These are phyloP conservation scores for Neoascochyta sp. DNA, from an alignment of 2,329 filamentous ascomycete genomes.

Conservation along the genomic window DNA sequence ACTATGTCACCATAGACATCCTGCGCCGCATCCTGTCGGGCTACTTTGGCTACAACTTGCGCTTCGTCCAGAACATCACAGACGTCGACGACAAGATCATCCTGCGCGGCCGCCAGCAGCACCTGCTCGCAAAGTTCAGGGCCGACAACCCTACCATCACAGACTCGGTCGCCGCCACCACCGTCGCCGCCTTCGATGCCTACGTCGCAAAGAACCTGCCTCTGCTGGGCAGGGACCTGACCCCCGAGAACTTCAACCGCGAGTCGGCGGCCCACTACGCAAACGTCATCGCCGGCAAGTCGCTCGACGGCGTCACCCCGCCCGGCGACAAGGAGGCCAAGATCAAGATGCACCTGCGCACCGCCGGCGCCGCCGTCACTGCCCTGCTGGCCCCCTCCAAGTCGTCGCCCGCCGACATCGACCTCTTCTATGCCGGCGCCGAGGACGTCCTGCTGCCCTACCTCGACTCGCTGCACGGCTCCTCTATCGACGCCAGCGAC, in stretches of 20 bases:
- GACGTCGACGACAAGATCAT: slow-evolving; percentile 59
- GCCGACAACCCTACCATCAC: slow-evolving; percentile 44
- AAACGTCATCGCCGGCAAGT: slow-evolving; percentile 53
- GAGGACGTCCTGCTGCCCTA: slow-evolving; percentile 75
- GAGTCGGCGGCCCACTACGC: slow-evolving; percentile 52
- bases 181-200: slow-evolving; percentile 51
- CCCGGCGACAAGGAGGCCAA: slow-evolving; percentile 79
- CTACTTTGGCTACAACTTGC: slow-evolving; percentile 78
- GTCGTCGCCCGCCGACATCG: slow-evolving; percentile 27
- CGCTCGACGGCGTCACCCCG: slow-evolving; percentile 50
- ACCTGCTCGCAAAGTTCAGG: slow-evolving; percentile 70
- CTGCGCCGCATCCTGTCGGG: slow-evolving; percentile 76
- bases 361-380: slow-evolving; percentile 52
- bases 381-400: slow-evolving; percentile 42
- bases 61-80: slow-evolving; percentile 92
- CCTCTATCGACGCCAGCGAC: slow-evolving; percentile 56
- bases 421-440: slow-evolving; percentile 55
- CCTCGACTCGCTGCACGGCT: slow-evolving; percentile 63
- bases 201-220: slow-evolving; percentile 67
- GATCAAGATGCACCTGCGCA: slow-evolving; percentile 82
- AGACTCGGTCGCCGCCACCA: slow-evolving; percentile 48
- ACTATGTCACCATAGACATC: slow-evolving; percentile 89
- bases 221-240: slow-evolving; percentile 44
- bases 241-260: slow-evolving; percentile 47
- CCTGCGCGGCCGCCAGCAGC: slow-evolving; percentile 67